These are phyloP conservation scores for Theobroma cacao DNA, from an alignment of 345 rosid species.

Conservation along the genomic window DNA sequence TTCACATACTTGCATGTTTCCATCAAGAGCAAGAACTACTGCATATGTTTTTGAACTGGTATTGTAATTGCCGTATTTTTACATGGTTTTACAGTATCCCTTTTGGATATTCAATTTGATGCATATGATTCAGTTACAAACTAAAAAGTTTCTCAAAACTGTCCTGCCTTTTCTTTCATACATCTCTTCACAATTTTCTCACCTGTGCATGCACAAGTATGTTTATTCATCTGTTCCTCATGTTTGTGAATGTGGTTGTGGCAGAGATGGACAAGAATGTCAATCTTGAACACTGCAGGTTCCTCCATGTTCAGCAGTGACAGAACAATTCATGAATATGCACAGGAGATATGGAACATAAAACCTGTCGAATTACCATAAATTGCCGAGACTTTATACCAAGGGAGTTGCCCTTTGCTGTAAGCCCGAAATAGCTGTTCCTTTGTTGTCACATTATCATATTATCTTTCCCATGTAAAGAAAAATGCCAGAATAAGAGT, in stretches of 20 bases:
- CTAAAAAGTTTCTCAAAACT: neutral
- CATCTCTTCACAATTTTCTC: neutral
- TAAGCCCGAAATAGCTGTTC: neutral
- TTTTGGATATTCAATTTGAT: neutral
- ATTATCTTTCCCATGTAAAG: neutral
- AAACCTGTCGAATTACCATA: conserved; percentile 47
- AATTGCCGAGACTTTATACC: neutral
- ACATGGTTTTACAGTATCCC: too few relatives aligned
- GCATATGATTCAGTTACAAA: neutral
- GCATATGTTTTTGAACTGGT: neutral
- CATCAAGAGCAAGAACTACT: neutral
- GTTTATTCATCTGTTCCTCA: neutral
- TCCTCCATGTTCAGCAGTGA: conserved; percentile 89
- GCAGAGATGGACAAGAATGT: conserved; percentile 84
- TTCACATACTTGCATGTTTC: neutral
- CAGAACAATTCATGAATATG: conserved; percentile 78
- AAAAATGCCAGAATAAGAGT: neutral
- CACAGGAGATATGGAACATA: conserved; percentile 70
- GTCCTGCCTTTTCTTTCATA: too few relatives aligned
- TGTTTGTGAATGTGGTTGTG: neutral
- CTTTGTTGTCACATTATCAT: neutral
- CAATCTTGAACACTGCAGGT: conserved; percentile 78
- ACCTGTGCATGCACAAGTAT: neutral
- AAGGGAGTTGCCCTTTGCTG: neutral
- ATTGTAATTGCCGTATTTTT: neutral